Conservation (phyloP, 139 green algal species). For the Volvox reticuliferus region DNA sequence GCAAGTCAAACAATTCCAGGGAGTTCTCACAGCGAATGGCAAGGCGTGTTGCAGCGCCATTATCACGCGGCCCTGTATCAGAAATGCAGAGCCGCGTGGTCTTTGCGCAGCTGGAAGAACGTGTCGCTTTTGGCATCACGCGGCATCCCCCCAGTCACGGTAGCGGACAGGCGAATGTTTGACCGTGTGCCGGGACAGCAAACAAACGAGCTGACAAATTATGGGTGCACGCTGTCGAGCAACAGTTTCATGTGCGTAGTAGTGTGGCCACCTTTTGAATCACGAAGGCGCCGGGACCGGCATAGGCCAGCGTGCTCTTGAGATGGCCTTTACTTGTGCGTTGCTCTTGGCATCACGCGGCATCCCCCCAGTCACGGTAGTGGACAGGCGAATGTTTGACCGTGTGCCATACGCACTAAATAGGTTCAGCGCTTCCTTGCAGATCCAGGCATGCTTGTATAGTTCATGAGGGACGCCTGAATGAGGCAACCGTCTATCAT, state of each 20-base stretch:
- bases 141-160: slow-evolving; percentile 44
- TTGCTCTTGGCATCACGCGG: slow-evolving; percentile 13
- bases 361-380: slow-evolving; percentile 44
- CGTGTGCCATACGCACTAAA: not conserved
- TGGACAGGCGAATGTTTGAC: slow-evolving; percentile 51
- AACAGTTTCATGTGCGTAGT: too few relatives aligned
- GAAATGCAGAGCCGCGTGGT: slow-evolving; percentile 32
- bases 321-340: not conserved
- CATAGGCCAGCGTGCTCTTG: not conserved
- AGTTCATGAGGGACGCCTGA: too few relatives aligned
- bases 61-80: slow-evolving; percentile 44
- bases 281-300: not conserved
- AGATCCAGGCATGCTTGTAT: too few relatives aligned
- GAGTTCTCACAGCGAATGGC: too few relatives aligned
- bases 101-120: slow-evolving; percentile 13
- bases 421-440: too few relatives aligned
- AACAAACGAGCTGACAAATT: too few relatives aligned
- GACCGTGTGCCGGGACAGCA: slow-evolving; percentile 37
- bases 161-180: slow-evolving; percentile 43
- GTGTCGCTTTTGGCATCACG: slow-evolving; percentile 1
- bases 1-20: too few relatives aligned
- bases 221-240: too few relatives aligned
- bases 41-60: slow-evolving; percentile 36
- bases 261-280: not conserved
- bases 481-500: too few relatives aligned